Evolutionary conservation across 2,329 filamentous ascomycete genomes (phyloP).

Genomic region (Scortechinia acanthostroma): DNA sequence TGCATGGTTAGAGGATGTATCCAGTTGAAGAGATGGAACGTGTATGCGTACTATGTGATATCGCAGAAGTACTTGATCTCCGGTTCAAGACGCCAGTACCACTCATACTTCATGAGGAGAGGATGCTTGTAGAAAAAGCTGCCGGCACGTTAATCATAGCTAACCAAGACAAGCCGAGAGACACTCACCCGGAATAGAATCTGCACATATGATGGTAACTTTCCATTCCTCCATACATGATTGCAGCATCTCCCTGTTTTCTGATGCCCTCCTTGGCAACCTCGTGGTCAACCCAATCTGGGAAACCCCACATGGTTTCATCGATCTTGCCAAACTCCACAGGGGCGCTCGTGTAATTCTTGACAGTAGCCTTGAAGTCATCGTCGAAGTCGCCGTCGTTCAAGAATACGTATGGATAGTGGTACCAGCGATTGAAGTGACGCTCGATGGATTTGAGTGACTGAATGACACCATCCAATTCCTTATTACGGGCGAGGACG

Average conservation of each 20-base stretch:
- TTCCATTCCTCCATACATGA: slow-evolving; percentile 99
- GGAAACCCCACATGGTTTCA: slow-evolving; percentile 87
- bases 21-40: not conserved
- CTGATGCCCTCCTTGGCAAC: slow-evolving; percentile 92
- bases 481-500: slow-evolving; percentile 90
- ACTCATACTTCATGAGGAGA: slow-evolving; percentile 73
- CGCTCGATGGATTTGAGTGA: slow-evolving; percentile 96
- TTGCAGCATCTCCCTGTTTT: slow-evolving; percentile 91
- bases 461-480: slow-evolving; percentile 89
- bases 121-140: slow-evolving; percentile 49
- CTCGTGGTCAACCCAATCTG: slow-evolving; percentile 90
- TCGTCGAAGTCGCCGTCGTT: slow-evolving; percentile 97
- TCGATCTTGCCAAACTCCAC: slow-evolving; percentile 95
- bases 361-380: slow-evolving; percentile 80
- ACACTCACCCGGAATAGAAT: slow-evolving; percentile 86
- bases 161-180: not conserved
- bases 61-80: slow-evolving; percentile 99
- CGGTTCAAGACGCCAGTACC: slow-evolving; percentile 98
- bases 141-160: slow-evolving; percentile 30
- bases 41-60: slow-evolving; percentile 72
- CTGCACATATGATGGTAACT: slow-evolving; percentile 99
- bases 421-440: slow-evolving; percentile 98
- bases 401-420: slow-evolving; percentile 96
- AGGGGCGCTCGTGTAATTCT: slow-evolving; percentile 78
- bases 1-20: slow-evolving; percentile 27